A percentile compares a stretch with the other conserved stretches of the same genome.
phyloP scores from a whole-genome alignment of 1,284 basidiomycete genomes.

The Pyrrhoderma noxium region DNA sequence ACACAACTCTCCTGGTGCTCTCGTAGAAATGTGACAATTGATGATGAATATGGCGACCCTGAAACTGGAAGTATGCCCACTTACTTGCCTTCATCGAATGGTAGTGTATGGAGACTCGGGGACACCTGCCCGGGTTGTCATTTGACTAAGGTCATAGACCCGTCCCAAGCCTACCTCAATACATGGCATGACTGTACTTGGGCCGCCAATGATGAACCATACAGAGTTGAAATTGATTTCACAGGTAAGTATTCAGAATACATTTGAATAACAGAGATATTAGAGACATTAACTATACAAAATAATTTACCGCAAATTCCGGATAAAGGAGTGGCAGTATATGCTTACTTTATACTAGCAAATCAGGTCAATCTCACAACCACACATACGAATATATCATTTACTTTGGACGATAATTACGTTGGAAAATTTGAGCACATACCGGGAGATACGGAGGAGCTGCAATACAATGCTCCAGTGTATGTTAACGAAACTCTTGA shows the following conservation, averaged over 20 bases:
- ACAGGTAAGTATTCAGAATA: not conserved
- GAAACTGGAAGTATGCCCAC: not conserved
- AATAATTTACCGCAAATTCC: not conserved
- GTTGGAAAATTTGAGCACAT: not conserved
- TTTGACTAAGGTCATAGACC: not conserved
- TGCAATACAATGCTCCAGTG: not conserved
- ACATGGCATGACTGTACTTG: not conserved
- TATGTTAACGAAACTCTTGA: not conserved
- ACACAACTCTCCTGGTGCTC: too few species aligned
- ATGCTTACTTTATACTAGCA: slow-evolving; percentile 3
- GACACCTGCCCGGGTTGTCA: slow-evolving; percentile 9
- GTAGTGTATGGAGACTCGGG: not conserved
- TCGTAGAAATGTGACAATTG: not conserved
- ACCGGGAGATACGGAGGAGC: not conserved
- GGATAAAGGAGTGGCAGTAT: slow-evolving; percentile 2
- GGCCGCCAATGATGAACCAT: not conserved
- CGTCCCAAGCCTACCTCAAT: not conserved
- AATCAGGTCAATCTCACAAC: not conserved
- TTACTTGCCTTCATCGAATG: not conserved
- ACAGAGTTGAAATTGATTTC: not conserved
- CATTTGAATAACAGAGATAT: not conserved
- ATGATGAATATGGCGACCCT: not conserved
- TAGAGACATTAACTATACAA: not conserved
- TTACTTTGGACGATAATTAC: not conserved
- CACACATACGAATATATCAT: slow-evolving; percentile 1